Evolutionary conservation across 345 rosid species (phyloP).

Genomic region (Hibiscus trionum): DNA sequence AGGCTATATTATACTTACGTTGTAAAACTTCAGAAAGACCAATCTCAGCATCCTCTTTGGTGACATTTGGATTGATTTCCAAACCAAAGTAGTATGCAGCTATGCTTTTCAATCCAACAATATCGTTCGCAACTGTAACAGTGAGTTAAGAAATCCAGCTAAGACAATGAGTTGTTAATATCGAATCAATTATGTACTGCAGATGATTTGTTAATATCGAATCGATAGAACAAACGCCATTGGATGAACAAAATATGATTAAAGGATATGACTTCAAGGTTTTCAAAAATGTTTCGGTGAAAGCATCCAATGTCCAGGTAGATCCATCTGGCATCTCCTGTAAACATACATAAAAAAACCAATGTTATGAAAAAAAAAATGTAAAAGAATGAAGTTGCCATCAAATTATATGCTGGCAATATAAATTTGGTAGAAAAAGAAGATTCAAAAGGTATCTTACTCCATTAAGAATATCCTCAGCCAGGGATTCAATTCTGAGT

Average conservation of each 20-base stretch:
- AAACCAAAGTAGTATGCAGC: slow-evolving; percentile 72
- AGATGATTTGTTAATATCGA: too few relatives aligned
- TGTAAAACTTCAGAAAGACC: slow-evolving; percentile 55
- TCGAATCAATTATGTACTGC: background rate
- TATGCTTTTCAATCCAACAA: slow-evolving; percentile 29
- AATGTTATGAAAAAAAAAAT: too few relatives aligned
- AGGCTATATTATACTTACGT: too few relatives aligned
- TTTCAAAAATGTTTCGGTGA: slow-evolving; percentile 44
- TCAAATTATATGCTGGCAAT: too few relatives aligned
- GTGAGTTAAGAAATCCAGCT: slow-evolving; percentile 38
- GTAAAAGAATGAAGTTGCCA: too few relatives aligned
- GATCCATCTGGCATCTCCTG: slow-evolving; percentile 45
- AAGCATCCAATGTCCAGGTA: slow-evolving; percentile 61
- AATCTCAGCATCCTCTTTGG: slow-evolving; percentile 54
- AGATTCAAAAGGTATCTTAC: slow-evolving; percentile 25
- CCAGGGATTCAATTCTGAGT: slow-evolving; percentile 67
- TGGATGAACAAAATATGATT: too few relatives aligned
- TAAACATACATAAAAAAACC: background rate
- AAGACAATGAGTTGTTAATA: background rate
- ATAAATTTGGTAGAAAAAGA: background rate
- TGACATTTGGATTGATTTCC: slow-evolving; percentile 59
- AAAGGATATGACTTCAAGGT: slow-evolving; percentile 84
- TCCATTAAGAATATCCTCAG: slow-evolving; percentile 65
- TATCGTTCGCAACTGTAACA: slow-evolving; percentile 44
- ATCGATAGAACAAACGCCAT: background rate